Base-by-base conservation (phyloP, 1,139 yeast genomes). In the Kodamaea alishanica region DNA sequence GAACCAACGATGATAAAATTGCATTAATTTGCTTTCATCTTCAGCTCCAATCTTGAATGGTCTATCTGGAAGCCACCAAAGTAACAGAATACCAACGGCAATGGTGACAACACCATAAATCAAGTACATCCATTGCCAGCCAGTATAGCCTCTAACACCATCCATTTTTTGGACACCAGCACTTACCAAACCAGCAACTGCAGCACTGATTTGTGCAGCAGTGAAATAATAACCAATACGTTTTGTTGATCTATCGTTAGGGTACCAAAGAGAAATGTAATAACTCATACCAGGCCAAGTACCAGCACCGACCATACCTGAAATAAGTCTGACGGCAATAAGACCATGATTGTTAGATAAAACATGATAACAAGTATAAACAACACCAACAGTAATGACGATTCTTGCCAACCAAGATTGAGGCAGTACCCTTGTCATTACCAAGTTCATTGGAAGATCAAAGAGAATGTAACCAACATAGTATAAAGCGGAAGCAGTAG, bases 261-360 rank as follows among this genome's bases (percentile, higher is more conserved):
- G 96, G 54, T 88, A 88, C 94, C 95, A 88, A 50, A 86, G 67
- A 1, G 90, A 78, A 32, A 88, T 72, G 53, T 86, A 88, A 61
- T 86, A 87, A 22, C 90, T 81, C 81, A 88, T 70, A 8, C 96
- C 96, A 1, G 96, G 96, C 96, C 96, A 88, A 2, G 89, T 81
- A 28, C 96, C 96, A 8, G 96, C 95, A 36, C 89, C 89, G 43
- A 84, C 85, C 43, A 84, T 54, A 34, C 96, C 96, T 22, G 86
- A 76, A 43, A 88, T 72, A 41, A 87, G 79, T 46, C 95, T 73
- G 32, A 80, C 63, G 3, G 90, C 95, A 38, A 81, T 79, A 24
- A 86, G 63, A 2, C 94, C 94, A 4, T 71, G 57, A 8, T 74
- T 64, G 41, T 67, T 73, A 8, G 54, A 42, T 40, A 85, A 67